Base-by-base conservation (phyloP, 176 grass and related monocot species). In the Avena insularis region DNA sequence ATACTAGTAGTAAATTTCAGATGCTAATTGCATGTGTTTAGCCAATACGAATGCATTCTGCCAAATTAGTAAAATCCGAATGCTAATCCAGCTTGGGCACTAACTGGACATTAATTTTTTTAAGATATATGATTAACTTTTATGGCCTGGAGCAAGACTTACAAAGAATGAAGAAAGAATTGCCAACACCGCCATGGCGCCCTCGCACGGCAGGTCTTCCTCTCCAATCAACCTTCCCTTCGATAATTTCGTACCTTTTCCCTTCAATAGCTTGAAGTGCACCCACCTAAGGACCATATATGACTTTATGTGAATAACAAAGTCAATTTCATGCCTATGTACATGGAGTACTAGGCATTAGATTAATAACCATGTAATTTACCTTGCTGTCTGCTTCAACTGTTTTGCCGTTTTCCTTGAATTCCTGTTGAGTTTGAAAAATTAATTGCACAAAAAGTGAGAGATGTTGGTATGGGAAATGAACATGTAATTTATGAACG, bases 201-300 rank as follows among this genome's bases (percentile, higher is more conserved):
- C 91, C 91, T 75, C 86, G 65, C 15, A 84, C 40, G 4, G 82
- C 91, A 78, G 88, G 85, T 55, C 82, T 88, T 57, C 91, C 85
- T 3, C 88, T 87, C 91, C 91, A 93, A 66, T 93, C 72, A 74
- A 93, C 78, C 82, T 85, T 93, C 12, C 91, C 88, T 78, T 90
- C 88, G 19, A 90, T 9, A 33, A 79, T 38, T 79, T 93, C 82
- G 38, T 65, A 62, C 0, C 4, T 74, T 7, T 75, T 87, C 59
- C 84, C 73, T 83, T 58, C 73, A 79, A 69, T 55, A 8, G 50
- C 79, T 46, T 84, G 54, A 54, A n/a, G 72, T 5, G 63, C 45
- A 56, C 78, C 73, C 47, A 57, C 75, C 89, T 91, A 75, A 7
- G 47, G 0, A 61, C 79, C 19, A 74, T 12, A 67, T 16, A 16